These are phyloP conservation scores for Starmera pachycereana DNA, from an alignment of 805 yeast genomes.

Conservation along the genomic window DNA sequence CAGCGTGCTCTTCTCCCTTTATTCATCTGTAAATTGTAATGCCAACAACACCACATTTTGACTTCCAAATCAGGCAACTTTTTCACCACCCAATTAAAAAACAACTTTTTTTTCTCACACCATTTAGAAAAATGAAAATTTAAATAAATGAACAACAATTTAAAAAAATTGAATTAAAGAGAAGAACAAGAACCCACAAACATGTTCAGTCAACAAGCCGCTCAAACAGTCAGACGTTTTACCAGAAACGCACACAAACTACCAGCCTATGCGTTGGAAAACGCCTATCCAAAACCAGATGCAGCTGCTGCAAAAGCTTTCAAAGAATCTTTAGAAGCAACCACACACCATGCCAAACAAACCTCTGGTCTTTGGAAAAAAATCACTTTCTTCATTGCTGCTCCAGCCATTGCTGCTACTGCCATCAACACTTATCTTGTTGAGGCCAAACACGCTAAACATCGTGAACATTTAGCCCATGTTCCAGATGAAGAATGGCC, in stretches of 20 bases:
- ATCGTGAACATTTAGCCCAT: slow-evolving; percentile 62
- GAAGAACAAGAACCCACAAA: slow-evolving; percentile 2
- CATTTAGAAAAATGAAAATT: no score
- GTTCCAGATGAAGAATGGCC: slow-evolving; percentile 91
- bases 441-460: slow-evolving; percentile 85
- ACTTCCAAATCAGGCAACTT: background rate
- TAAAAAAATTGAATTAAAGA: no score
- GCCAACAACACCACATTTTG: no score
- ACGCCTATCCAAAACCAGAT: slow-evolving; percentile 39
- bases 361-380: slow-evolving; percentile 81
- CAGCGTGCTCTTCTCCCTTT: no score
- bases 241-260: slow-evolving; percentile 17
- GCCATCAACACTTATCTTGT: slow-evolving; percentile 73
- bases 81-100: no score
- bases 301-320: slow-evolving; percentile 65
- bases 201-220: slow-evolving; percentile 35
- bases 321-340: slow-evolving; percentile 48
- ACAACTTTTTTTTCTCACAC: no score
- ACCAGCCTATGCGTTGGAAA: slow-evolving; percentile 33
- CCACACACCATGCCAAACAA: slow-evolving; percentile 68
- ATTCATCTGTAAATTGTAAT: background rate
- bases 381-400: slow-evolving; percentile 67
- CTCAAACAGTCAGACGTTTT: slow-evolving; percentile 11
- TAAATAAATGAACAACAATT: no score
- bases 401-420: slow-evolving; percentile 70